Conservation (phyloP, 257 asterid genomes). For the Cynanchum wilfordii region DNA sequence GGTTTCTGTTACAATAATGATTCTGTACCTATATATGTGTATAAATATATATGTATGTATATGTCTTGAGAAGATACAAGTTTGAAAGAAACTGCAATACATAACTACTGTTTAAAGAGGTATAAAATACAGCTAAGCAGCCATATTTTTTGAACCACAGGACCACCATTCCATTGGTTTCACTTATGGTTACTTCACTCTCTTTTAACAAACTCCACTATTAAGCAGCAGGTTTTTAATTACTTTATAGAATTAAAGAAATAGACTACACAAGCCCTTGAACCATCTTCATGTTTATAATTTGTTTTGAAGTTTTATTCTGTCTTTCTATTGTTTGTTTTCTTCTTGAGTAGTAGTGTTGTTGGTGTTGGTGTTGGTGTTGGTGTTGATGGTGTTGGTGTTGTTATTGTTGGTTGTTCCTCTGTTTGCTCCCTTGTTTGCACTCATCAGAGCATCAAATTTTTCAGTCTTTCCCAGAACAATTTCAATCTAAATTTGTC, state of each 20-base stretch:
- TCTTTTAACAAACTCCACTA: slow-evolving; percentile 8
- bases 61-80: slow-evolving; percentile 27
- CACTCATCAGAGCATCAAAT: slow-evolving; percentile 58
- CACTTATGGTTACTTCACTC: slow-evolving; percentile 20
- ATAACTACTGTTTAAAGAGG: slow-evolving; percentile 16
- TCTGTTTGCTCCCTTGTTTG: slow-evolving; percentile 28
- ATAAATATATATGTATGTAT: not conserved
- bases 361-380: not conserved
- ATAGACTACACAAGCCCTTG: slow-evolving; percentile 2
- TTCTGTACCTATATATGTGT: slow-evolving; percentile 13
- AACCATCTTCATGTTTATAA: not conserved
- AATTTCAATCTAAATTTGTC: slow-evolving; percentile 41
- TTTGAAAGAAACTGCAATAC: slow-evolving; percentile 25
- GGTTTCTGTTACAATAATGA: slow-evolving; percentile 1
- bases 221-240: not conserved
- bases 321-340: slow-evolving; percentile 30
- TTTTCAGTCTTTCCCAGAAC: slow-evolving; percentile 77
- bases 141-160: slow-evolving; percentile 17
- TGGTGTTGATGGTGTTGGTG: too few relatives aligned
- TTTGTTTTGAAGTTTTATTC: not conserved
- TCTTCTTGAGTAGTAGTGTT: slow-evolving; percentile 29
- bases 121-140: slow-evolving; percentile 23
- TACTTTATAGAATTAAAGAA: not conserved
- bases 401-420: too few relatives aligned
- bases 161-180: slow-evolving; percentile 6